These are phyloP conservation scores for Trametes hirsuta DNA, from an alignment of 1,284 basidiomycete genomes.

Conservation along the genomic window DNA sequence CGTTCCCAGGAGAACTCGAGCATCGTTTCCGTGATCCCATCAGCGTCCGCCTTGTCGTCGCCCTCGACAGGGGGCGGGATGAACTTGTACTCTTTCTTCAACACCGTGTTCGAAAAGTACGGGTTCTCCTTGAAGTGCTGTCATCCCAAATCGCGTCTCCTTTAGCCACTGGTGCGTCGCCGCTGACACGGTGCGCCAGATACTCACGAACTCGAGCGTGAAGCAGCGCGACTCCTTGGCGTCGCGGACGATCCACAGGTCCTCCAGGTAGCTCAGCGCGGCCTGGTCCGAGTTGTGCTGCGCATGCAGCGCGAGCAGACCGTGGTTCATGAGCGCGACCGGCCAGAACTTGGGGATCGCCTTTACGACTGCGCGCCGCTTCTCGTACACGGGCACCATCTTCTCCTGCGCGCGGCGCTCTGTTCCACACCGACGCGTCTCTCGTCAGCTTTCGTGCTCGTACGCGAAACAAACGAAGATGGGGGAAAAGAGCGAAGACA, in stretches of 20 bases:
- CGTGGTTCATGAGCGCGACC: slow-evolving; percentile 73
- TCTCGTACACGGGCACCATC: slow-evolving; percentile 64
- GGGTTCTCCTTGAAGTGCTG: slow-evolving; percentile 85
- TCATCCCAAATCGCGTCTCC: slow-evolving; percentile 1
- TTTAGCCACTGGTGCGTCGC: slow-evolving; percentile 2
- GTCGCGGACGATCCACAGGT: slow-evolving; percentile 77
- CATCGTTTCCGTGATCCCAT: slow-evolving; percentile 76
- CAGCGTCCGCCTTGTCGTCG: slow-evolving; percentile 62
- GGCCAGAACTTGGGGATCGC: slow-evolving; percentile 79
- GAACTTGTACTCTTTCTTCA: slow-evolving; percentile 82
- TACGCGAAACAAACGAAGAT: neutral
- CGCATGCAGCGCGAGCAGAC: slow-evolving; percentile 58
- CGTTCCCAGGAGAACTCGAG: slow-evolving; percentile 79
- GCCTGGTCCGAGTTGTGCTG: slow-evolving; percentile 73
- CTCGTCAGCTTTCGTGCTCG: slow-evolving; percentile 5
- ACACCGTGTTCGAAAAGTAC: slow-evolving; percentile 71
- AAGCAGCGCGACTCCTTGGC: slow-evolving; percentile 69
- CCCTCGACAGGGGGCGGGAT: slow-evolving; percentile 55
- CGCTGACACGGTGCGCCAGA: neutral
- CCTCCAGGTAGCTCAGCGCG: slow-evolving; percentile 77
- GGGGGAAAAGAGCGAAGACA: neutral
- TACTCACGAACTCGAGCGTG: slow-evolving; percentile 79
- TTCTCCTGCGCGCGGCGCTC: slow-evolving; percentile 64
- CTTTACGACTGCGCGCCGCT: slow-evolving; percentile 67
- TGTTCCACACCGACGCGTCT: slow-evolving; percentile 34